Conservation (phyloP, 2,329 filamentous ascomycete species). For the Monosporascus sp. region DNA sequence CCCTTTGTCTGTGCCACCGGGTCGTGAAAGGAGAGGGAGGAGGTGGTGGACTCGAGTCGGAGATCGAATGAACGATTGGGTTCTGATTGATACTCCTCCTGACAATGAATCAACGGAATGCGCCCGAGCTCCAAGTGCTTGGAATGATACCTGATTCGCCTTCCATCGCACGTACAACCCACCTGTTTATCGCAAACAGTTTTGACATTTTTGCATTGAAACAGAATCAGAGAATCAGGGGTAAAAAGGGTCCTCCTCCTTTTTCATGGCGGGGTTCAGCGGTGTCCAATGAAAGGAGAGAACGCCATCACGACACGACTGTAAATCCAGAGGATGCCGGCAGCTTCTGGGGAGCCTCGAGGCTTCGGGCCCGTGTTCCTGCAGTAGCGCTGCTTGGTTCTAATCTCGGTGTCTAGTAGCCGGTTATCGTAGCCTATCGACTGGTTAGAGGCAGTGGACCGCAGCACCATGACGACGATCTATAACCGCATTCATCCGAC, state of each 20-base stretch:
- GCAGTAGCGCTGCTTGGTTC: background rate
- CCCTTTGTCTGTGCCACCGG: background rate
- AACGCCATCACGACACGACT: no score
- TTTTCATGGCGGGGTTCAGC: no score
- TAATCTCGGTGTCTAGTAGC: background rate
- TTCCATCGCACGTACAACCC: background rate
- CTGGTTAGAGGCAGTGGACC: background rate
- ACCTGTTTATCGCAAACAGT: background rate
- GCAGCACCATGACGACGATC: background rate
- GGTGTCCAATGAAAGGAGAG: no score
- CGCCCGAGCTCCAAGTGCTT: background rate
- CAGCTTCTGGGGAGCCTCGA: background rate
- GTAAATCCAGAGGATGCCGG: no score
- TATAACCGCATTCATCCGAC: background rate
- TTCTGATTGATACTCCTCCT: background rate
- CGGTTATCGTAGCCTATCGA: background rate
- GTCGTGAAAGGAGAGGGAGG: background rate
- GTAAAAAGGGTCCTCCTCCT: no score
- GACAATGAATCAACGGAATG: background rate
- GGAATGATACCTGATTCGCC: background rate
- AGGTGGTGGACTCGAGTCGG: background rate
- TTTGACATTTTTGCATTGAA: background rate
- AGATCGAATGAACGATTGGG: background rate
- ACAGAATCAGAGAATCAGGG: background rate
- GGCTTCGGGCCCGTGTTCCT: background rate